Evolutionary conservation across 1,284 basidiomycete genomes (phyloP).

Genomic region (Calocybe gambosa): DNA sequence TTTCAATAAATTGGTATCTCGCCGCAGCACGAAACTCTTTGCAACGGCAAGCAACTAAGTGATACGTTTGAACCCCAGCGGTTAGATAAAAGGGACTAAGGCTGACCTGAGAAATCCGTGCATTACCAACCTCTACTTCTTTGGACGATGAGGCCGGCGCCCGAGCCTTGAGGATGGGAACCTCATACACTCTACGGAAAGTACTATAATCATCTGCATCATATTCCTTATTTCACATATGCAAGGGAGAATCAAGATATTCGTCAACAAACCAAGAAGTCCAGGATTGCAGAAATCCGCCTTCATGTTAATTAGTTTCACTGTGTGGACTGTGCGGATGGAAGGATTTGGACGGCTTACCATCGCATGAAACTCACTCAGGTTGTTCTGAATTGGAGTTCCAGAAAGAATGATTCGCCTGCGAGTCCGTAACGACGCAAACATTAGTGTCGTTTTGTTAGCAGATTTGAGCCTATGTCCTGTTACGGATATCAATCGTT

Average conservation of each 20-base stretch:
- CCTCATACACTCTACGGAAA: constrained; percentile 82
- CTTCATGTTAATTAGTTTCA: constrained; percentile 30
- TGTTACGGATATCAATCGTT: constrained; percentile 23
- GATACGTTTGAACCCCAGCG: neutral
- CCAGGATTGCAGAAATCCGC: constrained; percentile 93
- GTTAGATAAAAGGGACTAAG: neutral
- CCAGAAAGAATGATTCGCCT: constrained; percentile 88
- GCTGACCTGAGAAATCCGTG: constrained; percentile 63
- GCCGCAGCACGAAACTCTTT: constrained; percentile 84
- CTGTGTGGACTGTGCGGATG: too few species aligned
- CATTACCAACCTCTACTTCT: constrained; percentile 72
- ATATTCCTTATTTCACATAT: neutral
- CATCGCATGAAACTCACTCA: constrained; percentile 96
- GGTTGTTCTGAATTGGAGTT: constrained; percentile 96
- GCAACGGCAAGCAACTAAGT: constrained; percentile 72
- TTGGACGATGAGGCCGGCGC: constrained; percentile 69
- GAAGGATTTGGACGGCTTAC: constrained; percentile 30
- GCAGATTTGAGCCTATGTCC: constrained; percentile 94
- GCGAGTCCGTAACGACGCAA: constrained; percentile 71
- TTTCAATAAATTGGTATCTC: constrained; percentile 78
- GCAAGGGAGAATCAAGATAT: neutral
- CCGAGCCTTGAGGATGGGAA: constrained; percentile 84
- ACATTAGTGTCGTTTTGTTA: constrained; percentile 87
- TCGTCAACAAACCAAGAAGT: constrained; percentile 55
- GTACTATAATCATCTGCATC: constrained; percentile 60